Evolutionary conservation across 306 rosid genomes (phyloP), one percentile per base, ranked within the genome.

Genomic region (Nissolia schottii): DNA sequence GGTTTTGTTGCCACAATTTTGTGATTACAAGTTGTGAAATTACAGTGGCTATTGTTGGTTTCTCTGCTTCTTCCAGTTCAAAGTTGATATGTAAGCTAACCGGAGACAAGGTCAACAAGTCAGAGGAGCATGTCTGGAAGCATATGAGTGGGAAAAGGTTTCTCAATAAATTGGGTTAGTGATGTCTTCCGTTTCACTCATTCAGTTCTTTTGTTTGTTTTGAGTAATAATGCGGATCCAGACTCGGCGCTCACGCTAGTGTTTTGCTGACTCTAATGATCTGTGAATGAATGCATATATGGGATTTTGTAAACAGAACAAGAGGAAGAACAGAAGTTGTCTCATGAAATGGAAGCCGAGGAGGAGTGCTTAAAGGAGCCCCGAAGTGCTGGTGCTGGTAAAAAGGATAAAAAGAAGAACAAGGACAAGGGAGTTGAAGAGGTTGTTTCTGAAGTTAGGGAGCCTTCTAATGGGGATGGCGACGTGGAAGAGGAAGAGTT

Each of bases 81-180:
- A 94, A 91, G 84, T 67, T 91, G 85, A 76, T 87, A 22, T 94
- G 98, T 82, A 91, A 89, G 74, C 73, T 94, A 15, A 94, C 98
- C 3, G 97, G 94, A 23, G 88, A 87, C 53, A 87, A 87, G 0
- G 80, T 94, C 57, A 94, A 94, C 77, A 94, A 94, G 88, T 74
- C 97, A 4, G 98, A 94, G 80, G 97, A 94, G 56, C 98, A 94
- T 77, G 86, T 94, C 73, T 94, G 98, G 98, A 94, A 94, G 89
- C 97, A 94, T 83, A 85, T 94, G 68, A 91, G 67, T 53, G 98
- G 98, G 14, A 94, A 81, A 76, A 86, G 95, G 9, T 94, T 94
- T 79, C 97, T 94, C 79, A 94, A 87, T 74, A 91, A 89, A 76
- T 82, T 94, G 77, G 98, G 98, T 94, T 57, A 35, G 90, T 85